These are phyloP conservation scores for Acanthamoeba quina DNA, from an alignment of 208 protist genomes.

Conservation along the genomic window DNA sequence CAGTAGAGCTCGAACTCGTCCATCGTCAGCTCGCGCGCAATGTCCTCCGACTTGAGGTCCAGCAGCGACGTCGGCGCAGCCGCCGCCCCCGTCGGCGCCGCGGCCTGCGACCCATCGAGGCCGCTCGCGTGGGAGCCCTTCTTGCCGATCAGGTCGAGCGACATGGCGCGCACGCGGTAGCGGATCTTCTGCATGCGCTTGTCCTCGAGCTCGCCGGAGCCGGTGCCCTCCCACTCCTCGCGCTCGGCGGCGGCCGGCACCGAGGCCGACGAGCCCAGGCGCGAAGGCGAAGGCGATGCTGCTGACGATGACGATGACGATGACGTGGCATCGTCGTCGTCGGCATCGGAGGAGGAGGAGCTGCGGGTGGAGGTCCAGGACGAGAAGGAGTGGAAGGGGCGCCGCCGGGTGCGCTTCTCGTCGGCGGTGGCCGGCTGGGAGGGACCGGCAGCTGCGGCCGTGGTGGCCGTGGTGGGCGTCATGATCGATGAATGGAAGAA, in stretches of 20 bases:
- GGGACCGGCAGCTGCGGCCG: not conserved
- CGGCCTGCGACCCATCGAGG: too few relatives aligned
- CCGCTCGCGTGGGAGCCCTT: not conserved
- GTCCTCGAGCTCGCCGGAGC: not conserved
- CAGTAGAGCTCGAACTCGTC: slow-evolving; percentile 10
- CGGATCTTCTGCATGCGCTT: not conserved
- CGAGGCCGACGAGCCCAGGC: not conserved
- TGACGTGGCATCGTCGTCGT: not conserved
- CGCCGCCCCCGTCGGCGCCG: not conserved
- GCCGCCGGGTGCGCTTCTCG: not conserved
- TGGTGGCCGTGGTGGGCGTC: not conserved
- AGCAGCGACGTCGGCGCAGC: not conserved
- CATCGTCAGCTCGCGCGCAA: slow-evolving; percentile 57
- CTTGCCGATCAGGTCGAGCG: slow-evolving; percentile 55
- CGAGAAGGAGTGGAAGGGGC: not conserved
- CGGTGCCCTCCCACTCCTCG: not conserved
- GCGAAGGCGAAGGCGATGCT: not conserved
- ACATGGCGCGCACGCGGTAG: slow-evolving; percentile 42
- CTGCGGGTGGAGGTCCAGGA: not conserved
- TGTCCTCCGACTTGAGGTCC: not conserved
- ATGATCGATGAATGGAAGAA: not conserved
- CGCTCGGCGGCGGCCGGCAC: not conserved
- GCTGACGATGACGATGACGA: not conserved
- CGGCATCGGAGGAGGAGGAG: not conserved
- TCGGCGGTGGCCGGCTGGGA: not conserved